phyloP scores from a whole-genome alignment of 345 rosid genomes.

The Salix suchowensis region DNA sequence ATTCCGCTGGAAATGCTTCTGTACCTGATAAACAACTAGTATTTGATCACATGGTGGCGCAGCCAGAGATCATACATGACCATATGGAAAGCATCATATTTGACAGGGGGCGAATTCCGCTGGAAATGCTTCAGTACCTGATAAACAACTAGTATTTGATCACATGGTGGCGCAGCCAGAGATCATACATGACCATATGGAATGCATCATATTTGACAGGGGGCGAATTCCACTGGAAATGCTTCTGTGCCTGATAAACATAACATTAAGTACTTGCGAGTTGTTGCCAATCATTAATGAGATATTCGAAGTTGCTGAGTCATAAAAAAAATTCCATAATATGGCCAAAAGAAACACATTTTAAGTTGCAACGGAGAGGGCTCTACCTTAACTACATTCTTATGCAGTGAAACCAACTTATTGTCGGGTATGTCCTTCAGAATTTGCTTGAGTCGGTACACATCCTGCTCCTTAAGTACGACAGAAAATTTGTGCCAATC shows the following conservation, averaged over 20 bases:
- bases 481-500: slow-evolving; percentile 77
- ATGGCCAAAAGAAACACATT: not conserved
- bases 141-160: slow-evolving; percentile 56
- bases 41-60: slow-evolving; percentile 83
- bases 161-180: slow-evolving; percentile 91
- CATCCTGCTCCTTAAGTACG: slow-evolving; percentile 67
- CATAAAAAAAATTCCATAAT: not conserved
- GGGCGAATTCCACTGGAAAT: slow-evolving; percentile 94
- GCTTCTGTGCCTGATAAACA: slow-evolving; percentile 76
- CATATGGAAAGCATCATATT: slow-evolving; percentile 89
- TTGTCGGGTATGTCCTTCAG: slow-evolving; percentile 72
- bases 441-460: slow-evolving; percentile 73
- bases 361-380: not conserved
- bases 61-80: slow-evolving; percentile 95
- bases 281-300: not conserved
- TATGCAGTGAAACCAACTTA: slow-evolving; percentile 60
- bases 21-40: slow-evolving; percentile 64
- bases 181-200: slow-evolving; percentile 94
- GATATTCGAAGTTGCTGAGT: not conserved
- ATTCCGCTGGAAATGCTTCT: slow-evolving; percentile 96
- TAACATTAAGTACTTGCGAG: slow-evolving; percentile 11
- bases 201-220: slow-evolving; percentile 76
- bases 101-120: slow-evolving; percentile 83
- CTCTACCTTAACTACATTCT: slow-evolving; percentile 73
- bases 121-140: slow-evolving; percentile 96